Evolutionary conservation across 2,329 filamentous ascomycete genomes (phyloP).

Genomic region (Chaetomium sp.): DNA sequence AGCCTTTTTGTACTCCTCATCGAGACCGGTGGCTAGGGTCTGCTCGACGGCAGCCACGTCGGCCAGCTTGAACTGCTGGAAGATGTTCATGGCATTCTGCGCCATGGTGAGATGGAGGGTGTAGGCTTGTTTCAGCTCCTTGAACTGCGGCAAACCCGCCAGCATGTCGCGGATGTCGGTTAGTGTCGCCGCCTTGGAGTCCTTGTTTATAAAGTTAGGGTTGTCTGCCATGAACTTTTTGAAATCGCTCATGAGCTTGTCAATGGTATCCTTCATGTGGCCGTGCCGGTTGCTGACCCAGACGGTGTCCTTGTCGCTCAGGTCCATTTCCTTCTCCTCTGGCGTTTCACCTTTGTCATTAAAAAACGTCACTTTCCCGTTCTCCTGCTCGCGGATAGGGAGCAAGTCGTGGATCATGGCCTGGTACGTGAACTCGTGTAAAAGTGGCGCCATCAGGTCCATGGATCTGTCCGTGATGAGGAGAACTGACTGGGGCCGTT

Average conservation of each 20-base stretch:
- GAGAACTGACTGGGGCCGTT: slow-evolving; percentile 73
- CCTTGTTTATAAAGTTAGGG: slow-evolving; percentile 78
- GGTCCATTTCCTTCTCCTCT: slow-evolving; percentile 84
- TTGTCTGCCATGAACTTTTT: slow-evolving; percentile 87
- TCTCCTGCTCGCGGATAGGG: slow-evolving; percentile 78
- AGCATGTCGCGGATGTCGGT: slow-evolving; percentile 97
- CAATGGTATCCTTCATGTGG: slow-evolving; percentile 97
- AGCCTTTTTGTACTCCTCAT: slow-evolving; percentile 86
- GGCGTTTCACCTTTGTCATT: slow-evolving; percentile 66
- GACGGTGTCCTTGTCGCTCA: slow-evolving; percentile 83
- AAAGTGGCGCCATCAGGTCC: slow-evolving; percentile 78
- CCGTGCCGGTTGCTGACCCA: slow-evolving; percentile 92
- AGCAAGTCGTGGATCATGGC: slow-evolving; percentile 95
- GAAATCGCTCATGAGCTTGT: slow-evolving; percentile 88
- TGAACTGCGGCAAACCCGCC: slow-evolving; percentile 87
- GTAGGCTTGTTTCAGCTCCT: slow-evolving; percentile 92
- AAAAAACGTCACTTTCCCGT: slow-evolving; percentile 82
- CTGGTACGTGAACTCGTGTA: slow-evolving; percentile 98
- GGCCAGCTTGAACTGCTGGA: slow-evolving; percentile 74
- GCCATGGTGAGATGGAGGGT: slow-evolving; percentile 94
- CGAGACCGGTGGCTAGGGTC: slow-evolving; percentile 81
- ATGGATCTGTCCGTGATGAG: slow-evolving; percentile 88
- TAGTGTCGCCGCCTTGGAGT: slow-evolving; percentile 64
- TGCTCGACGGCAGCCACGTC: slow-evolving; percentile 88
- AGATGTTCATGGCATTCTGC: slow-evolving; percentile 92